Base-by-base conservation (phyloP, 2,329 filamentous ascomycete species). In the Colletotrichum noveboracense region DNA sequence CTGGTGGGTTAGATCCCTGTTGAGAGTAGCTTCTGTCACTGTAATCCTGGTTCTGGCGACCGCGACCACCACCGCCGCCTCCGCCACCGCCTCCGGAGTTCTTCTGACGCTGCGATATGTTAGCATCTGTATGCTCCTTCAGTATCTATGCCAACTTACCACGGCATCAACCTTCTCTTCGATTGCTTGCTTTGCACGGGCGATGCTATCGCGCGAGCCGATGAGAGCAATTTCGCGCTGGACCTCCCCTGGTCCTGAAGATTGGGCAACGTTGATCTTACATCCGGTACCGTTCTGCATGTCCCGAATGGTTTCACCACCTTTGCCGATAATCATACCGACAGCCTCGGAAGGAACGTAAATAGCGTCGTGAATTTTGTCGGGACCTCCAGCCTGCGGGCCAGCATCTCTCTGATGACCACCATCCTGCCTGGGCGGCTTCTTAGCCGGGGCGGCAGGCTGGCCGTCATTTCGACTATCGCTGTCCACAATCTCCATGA, bases 301-400 rank as follows among this genome's bases (percentile, higher is more conserved):
- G 79, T 98, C 95, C 78, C 96, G 95, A 82, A 98, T 98, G 0
- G 96, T 97, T 86, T 98, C 96, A 78, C 96, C 96, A 72, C 95
- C 94, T 88, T 98, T 98, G 78, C 96, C 96, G 76, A 98, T 98
- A 78, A 98, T 98, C 96, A 98, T 98, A 76, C 96, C 96, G 70
- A 98, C 96, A 7, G 96, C 94, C 83, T 98, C 96, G 26, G 95
- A 96, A 14, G 96, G 96, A 12, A 98, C 95, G 79, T 92, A 93
- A 77, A 98, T 95, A 55, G 92, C 93, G 81, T 98, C 95, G 80
- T 93, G 96, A 80, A 94, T 90, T 87, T 96, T 96, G 79, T 94
- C 93, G 28, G 84, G 85, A 68, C 81, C 83, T 30, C 82, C 82
- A 10, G 18, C 83, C 12, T 34, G 28, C 65, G 79, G 80, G 62